These are phyloP conservation scores for Infundibulicybe gibba DNA, from an alignment of 768 basidiomycete genomes.

Conservation along the genomic window DNA sequence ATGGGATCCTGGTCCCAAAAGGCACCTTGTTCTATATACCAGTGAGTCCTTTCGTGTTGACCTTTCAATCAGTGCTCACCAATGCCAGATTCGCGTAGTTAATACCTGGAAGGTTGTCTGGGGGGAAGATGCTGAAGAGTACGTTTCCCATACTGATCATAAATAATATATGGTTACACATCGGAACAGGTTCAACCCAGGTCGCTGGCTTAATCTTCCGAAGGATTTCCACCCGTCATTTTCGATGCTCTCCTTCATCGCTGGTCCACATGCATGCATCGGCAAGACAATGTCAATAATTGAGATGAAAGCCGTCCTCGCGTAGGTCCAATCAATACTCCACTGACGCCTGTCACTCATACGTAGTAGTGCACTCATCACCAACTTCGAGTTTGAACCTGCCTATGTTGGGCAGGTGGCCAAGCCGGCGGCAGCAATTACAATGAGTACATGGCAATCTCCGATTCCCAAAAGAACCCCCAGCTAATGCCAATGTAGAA, in stretches of 20 bases:
- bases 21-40: slow-evolving; percentile 42
- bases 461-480: background rate
- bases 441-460: slow-evolving; percentile 37
- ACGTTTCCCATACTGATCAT: slow-evolving; percentile 7
- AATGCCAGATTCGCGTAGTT: slow-evolving; percentile 39
- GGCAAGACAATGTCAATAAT: slow-evolving; percentile 41
- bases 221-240: slow-evolving; percentile 27
- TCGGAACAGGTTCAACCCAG: slow-evolving; percentile 35
- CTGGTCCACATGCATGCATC: slow-evolving; percentile 38
- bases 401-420: slow-evolving; percentile 34
- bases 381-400: slow-evolving; percentile 42
- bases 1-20: slow-evolving; percentile 41
- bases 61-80: background rate
- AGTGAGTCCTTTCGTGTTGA: slow-evolving; percentile 12
- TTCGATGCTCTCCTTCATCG: slow-evolving; percentile 35
- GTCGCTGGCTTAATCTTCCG: slow-evolving; percentile 41
- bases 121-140: slow-evolving; percentile 51
- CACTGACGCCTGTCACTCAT: background rate
- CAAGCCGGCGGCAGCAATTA: slow-evolving; percentile 39
- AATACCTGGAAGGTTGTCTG: slow-evolving; percentile 48
- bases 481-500: background rate
- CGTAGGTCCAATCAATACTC: slow-evolving; percentile 13
- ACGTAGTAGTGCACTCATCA: slow-evolving; percentile 28
- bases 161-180: background rate
- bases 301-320: slow-evolving; percentile 40